Evolutionary conservation across 192 early-diverging fungal species (phyloP).

Genomic region (Rhizoclosmatium globosum): DNA sequence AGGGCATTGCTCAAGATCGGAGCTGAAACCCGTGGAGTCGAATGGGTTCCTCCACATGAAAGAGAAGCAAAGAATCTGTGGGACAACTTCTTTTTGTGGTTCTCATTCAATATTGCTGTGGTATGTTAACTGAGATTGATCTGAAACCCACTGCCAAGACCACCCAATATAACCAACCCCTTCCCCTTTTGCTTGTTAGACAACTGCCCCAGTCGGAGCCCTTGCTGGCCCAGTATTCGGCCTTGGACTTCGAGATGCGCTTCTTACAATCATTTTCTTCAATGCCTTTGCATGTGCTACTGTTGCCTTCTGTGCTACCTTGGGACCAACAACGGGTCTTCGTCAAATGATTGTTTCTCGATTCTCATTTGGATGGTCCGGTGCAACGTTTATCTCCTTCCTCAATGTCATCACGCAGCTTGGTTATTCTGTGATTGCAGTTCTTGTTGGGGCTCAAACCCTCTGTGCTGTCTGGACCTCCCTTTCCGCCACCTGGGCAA

Average conservation of each 20-base stretch:
- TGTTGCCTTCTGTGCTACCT: constrained; percentile 39
- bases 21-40: constrained; percentile 22
- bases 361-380: constrained; percentile 46
- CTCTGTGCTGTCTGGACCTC: constrained; percentile 30
- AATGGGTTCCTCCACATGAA: constrained; percentile 18
- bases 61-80: constrained; percentile 2
- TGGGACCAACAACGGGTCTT: constrained; percentile 44
- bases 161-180: not conserved
- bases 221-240: constrained; percentile 41
- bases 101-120: constrained; percentile 19
- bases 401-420: constrained; percentile 44
- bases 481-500: constrained; percentile 21
- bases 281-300: constrained; percentile 40
- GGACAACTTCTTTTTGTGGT: constrained; percentile 26
- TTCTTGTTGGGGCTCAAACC: constrained; percentile 45
- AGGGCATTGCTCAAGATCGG: no score
- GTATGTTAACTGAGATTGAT: not conserved
- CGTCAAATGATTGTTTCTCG: constrained; percentile 47
- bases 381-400: constrained; percentile 37
- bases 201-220: constrained; percentile 37
- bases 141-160: not conserved
- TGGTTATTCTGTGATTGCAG: constrained; percentile 42
- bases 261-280: constrained; percentile 43
- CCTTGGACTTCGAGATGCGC: constrained; percentile 33
- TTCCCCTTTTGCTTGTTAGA: no score